These are phyloP conservation scores for Carex arenaria DNA, from an alignment of 202 grass and related monocot species.

Conservation along the genomic window DNA sequence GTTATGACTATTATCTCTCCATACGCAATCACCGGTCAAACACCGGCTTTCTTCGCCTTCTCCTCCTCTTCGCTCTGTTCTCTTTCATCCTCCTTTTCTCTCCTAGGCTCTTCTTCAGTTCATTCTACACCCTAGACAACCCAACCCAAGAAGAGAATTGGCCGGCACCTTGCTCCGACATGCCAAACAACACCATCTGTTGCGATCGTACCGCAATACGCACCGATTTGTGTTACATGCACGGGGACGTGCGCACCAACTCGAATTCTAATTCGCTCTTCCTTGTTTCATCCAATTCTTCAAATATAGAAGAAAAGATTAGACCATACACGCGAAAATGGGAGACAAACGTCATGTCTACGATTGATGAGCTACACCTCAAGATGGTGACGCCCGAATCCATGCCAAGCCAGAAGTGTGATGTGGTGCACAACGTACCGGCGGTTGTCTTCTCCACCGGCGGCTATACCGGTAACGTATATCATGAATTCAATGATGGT, in stretches of 20 bases:
- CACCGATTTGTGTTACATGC: slow-evolving; percentile 73
- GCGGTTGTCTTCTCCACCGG: slow-evolving; percentile 86
- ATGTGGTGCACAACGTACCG: slow-evolving; percentile 70
- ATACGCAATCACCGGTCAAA: slow-evolving; percentile 17
- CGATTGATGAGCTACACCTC: slow-evolving; percentile 69
- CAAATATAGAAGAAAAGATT: slow-evolving; percentile 45
- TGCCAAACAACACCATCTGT: slow-evolving; percentile 53
- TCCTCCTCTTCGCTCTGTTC: slow-evolving; percentile 23
- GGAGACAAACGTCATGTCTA: slow-evolving; percentile 63
- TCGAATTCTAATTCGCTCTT: slow-evolving; percentile 53
- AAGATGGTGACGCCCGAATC: not conserved
- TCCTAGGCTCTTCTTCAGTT: slow-evolving; percentile 28
- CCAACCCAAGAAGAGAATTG: not conserved
- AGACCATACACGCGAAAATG: slow-evolving; percentile 79
- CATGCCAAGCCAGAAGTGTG: slow-evolving; percentile 33
- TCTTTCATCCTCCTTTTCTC: slow-evolving; percentile 34
- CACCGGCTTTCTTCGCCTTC: slow-evolving; percentile 16
- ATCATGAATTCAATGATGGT: slow-evolving; percentile 99
- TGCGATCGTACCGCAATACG: slow-evolving; percentile 66
- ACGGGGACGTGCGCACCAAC: slow-evolving; percentile 64
- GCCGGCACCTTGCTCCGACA: slow-evolving; percentile 21
- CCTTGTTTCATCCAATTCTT: slow-evolving; percentile 21
- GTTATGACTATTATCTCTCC: slow-evolving; percentile 18
- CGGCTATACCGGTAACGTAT: slow-evolving; percentile 95
- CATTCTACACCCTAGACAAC: slow-evolving; percentile 2